A percentile compares a stretch with the other conserved stretches of the same genome.
These are phyloP conservation scores for Candolleomyces eurysporus DNA, from an alignment of 768 basidiomycete genomes.

Conservation along the genomic window DNA sequence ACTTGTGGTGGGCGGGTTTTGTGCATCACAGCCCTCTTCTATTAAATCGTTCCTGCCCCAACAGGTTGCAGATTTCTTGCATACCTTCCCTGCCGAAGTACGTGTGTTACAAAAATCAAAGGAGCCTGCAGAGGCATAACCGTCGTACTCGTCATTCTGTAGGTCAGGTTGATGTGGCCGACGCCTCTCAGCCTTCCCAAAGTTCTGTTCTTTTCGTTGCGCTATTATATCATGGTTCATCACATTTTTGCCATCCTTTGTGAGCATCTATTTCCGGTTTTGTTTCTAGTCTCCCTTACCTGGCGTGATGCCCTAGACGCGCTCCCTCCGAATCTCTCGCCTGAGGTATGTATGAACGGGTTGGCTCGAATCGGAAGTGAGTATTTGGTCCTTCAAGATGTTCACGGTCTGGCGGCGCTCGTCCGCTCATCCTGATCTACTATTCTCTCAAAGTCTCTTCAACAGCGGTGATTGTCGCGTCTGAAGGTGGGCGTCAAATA, in stretches of 20 bases:
- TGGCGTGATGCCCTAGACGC: neutral
- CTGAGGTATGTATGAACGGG: neutral
- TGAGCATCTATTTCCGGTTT: neutral
- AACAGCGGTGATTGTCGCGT: neutral
- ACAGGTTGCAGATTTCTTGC: neutral
- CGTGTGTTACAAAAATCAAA: neutral
- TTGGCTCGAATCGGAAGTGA: neutral
- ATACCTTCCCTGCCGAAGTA: neutral
- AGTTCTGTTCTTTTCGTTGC: neutral
- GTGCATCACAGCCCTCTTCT: neutral
- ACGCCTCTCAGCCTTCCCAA: slow-evolving; percentile 1
- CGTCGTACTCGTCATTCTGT: neutral
- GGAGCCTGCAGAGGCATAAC: neutral
- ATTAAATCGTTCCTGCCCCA: neutral
- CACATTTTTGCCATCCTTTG: neutral
- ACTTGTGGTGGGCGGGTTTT: neutral
- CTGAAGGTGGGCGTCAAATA: neutral
- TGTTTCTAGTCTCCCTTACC: no score
- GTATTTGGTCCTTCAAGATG: neutral
- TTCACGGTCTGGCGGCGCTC: no score
- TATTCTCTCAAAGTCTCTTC: neutral
- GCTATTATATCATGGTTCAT: slow-evolving; percentile 4
- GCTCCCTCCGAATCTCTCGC: neutral
- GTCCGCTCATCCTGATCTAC: neutral
- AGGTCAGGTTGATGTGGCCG: slow-evolving; percentile 4